phyloP scores from a whole-genome alignment of 2,329 filamentous ascomycete genomes.

The Monilinia fructigena region DNA sequence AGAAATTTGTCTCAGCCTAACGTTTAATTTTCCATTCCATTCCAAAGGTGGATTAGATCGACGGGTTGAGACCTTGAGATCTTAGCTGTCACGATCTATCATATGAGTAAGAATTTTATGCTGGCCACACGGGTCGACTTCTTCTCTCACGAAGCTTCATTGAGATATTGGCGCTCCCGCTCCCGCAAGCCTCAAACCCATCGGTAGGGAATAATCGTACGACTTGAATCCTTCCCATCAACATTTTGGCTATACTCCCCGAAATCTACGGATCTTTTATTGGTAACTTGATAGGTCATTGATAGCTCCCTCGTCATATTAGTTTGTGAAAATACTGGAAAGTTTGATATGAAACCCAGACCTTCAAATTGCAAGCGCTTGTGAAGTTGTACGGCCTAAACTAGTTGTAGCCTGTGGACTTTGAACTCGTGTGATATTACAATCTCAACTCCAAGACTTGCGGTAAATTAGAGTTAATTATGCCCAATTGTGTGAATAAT shows the following conservation, averaged over 20 bases:
- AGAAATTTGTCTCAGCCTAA: constrained; percentile 10
- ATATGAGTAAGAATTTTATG: not conserved
- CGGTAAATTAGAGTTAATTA: not conserved
- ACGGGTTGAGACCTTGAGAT: not conserved
- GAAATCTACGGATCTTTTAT: not conserved
- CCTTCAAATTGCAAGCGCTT: not conserved
- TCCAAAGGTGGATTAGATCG: not conserved
- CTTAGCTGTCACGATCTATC: constrained; percentile 20
- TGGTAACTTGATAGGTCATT: constrained; percentile 8
- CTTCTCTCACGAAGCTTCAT: constrained; percentile 6
- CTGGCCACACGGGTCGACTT: constrained; percentile 12
- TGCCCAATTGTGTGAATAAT: not conserved
- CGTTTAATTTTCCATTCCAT: constrained; percentile 4
- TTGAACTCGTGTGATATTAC: not conserved
- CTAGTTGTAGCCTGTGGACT: not conserved
- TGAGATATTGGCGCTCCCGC: constrained; percentile 19
- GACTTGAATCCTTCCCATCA: constrained; percentile 16
- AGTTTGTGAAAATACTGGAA: not conserved
- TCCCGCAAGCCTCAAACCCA: constrained; percentile 14
- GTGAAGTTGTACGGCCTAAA: not conserved
- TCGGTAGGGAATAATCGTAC: constrained; percentile 20
- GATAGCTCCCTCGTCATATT: constrained; percentile 2
- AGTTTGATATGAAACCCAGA: not conserved
- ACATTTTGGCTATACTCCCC: constrained; percentile 10
- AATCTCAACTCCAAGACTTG: no score